Percentiles rank a stretch among this genome's conserved stretches.
Evolutionary conservation across 768 basidiomycete species (phyloP).

Genomic region (Leucosporidium scottii): DNA sequence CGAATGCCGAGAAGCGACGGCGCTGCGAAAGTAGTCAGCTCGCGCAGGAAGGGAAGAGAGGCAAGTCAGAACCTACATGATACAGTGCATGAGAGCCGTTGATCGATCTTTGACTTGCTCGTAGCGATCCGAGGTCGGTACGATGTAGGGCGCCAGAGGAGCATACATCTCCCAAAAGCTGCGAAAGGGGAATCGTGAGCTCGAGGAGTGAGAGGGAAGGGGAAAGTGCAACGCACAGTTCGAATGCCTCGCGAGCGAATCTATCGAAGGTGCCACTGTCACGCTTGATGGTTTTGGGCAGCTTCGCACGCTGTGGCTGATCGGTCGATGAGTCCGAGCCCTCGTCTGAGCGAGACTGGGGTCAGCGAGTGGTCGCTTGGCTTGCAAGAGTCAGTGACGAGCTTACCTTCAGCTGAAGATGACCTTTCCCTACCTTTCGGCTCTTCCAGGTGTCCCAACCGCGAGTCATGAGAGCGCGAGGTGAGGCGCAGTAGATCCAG

Average conservation of each 20-base stretch:
- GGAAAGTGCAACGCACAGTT: conserved; percentile 5
- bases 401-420: neutral
- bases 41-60: too few species aligned
- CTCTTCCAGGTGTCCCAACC: too few species aligned
- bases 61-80: conserved; percentile 6
- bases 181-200: neutral
- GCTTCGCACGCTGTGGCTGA: too few species aligned
- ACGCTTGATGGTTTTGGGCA: neutral
- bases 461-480: neutral
- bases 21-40: neutral
- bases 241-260: conserved; percentile 12
- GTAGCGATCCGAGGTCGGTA: conserved; percentile 6
- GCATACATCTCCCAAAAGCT: conserved; percentile 31
- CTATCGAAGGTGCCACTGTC: neutral
- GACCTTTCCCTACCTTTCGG: too few species aligned
- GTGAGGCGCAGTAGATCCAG: neutral
- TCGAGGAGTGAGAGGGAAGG: too few species aligned
- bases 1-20: conserved; percentile 18
- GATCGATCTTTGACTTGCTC: conserved; percentile 8
- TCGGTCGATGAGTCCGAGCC: neutral
- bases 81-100: conserved; percentile 13
- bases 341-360: neutral
- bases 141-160: conserved; percentile 27
- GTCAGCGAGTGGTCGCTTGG: too few species aligned
- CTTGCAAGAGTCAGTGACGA: too few species aligned